Evolutionary conservation across 768 basidiomycete genomes (phyloP), one percentile per base, ranked within the genome.

Genomic region (Panellus pusillus): DNA sequence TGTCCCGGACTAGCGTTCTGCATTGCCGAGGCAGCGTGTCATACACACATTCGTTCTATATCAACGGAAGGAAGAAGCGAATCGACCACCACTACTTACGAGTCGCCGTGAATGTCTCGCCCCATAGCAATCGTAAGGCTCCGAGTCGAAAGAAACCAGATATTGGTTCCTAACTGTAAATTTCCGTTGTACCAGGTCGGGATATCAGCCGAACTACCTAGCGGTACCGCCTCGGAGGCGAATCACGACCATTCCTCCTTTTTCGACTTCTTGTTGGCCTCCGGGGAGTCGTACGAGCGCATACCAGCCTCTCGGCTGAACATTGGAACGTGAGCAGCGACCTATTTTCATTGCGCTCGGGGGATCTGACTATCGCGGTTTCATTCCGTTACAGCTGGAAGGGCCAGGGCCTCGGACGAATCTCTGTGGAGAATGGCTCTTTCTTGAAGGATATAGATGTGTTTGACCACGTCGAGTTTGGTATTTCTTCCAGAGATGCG

Each of bases 401-500:
- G 18, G 67, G 67, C 17, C 24, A 42, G 9, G 51, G 46, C 15
- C 37, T 52, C 3, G 67, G 65, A 3, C 56, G 52, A 5, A 63
- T 69, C 14, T 3, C 14, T 9, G 20, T 20, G 8, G 18, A 41
- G 1, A 31, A 17, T 6, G 54, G 54, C 4, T 57, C 67, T 8
- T 74, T 74, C 52, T 62, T 74, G 28, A 74, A 74, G 47, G 55
- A 71, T 35, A 55, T 65, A 2, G 51, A 58, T 9, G 50, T 58
- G 4, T 70, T 74, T 32, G 72, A 74, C 41, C 54, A 66, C 48
- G 44, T 69, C 24, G 73, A 73, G 50, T 71, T 74, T 37, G 72
- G 73, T 3, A 64, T 74, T 24, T 62, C 66, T 7, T 45, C 47
- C 13, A 66, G 63, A 47, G 72, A 73, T 40, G 69, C 68, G 2